Evolutionary conservation across 1,284 basidiomycete genomes (phyloP), one percentile per base, ranked within the genome.

Genomic region (Ustilago sp.): DNA sequence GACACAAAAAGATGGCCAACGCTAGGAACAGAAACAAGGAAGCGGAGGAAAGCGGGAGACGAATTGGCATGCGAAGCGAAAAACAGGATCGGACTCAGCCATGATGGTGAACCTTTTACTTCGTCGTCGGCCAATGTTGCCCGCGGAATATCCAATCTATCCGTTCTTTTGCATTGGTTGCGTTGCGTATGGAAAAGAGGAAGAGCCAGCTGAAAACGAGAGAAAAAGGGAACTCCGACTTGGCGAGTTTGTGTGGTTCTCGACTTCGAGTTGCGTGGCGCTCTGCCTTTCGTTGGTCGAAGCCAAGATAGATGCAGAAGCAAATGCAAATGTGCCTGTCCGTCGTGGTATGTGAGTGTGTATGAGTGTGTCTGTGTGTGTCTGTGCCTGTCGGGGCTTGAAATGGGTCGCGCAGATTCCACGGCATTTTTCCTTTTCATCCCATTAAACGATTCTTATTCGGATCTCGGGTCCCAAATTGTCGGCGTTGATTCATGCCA

Each of bases 391-490:
- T 63, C 60, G 60, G 60, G 31, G 53, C 53, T 63, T 45, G 43
- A 55, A 63, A 45, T 36, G 17, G n/a, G 23, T 23, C 17, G 41
- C 23, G 4, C 52, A 53, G 51, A 28, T 52, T 52, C 32, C 31
- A 52, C 32, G 31, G 50, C 50, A 12, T 53, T 48, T 45, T 13
- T 39, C 23, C 23, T 28, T 28, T 28, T 3, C 3, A 28, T 28
- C 23, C 23, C 23, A 11, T 39, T 39, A 17, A 11, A 19, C n/a
- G 47, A 8, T 48, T 19, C 28, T 48, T 52, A 28, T 28, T 51
- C 62, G 62, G 62, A 64, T 64, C 62, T 64, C 62, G 62, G 62
- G 62, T 52, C 58, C 55, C 62, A 35, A 19, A 58, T 31, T n/a
- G 11, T 64, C 55, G 62, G 50, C 50, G 13, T 52, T 43, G 11